Conservation (phyloP, 2,329 filamentous ascomycete genomes). For the Leptographium lundbergii region DNA sequence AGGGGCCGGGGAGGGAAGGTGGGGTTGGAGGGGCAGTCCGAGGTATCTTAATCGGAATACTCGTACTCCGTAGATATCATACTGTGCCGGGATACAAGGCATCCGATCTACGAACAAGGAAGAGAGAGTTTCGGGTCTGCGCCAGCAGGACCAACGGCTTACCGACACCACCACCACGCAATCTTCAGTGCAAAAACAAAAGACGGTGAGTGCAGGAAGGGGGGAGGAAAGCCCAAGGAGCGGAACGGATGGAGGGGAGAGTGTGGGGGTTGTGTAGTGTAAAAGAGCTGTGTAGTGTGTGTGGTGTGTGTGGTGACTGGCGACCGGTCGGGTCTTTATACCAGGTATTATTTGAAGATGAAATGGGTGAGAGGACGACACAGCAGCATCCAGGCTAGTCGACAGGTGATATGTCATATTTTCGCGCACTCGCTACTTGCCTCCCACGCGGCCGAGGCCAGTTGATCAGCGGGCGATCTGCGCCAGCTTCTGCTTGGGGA, state of each 20-base stretch:
- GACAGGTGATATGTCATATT: neutral
- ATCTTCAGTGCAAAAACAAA: neutral
- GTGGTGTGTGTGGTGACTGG: neutral
- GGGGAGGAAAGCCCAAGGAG: neutral
- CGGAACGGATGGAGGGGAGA: neutral
- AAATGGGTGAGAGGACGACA: neutral
- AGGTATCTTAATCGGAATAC: neutral
- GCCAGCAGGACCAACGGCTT: neutral
- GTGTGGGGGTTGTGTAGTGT: neutral
- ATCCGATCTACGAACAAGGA: neutral
- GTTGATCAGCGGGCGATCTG: slow-evolving; percentile 1
- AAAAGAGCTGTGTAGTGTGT: neutral
- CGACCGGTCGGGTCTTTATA: no score
- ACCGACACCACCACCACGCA: neutral
- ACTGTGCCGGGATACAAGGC: neutral
- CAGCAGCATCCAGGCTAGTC: neutral
- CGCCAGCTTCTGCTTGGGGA: neutral
- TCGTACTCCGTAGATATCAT: neutral
- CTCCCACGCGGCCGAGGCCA: neutral
- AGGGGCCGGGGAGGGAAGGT: neutral
- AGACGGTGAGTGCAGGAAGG: neutral
- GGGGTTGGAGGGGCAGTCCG: neutral
- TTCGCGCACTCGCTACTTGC: neutral
- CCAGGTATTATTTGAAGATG: neutral
- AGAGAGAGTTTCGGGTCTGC: neutral